Conservation (phyloP, 352 stramenopile genomes). For the Phytophthora melonis region DNA sequence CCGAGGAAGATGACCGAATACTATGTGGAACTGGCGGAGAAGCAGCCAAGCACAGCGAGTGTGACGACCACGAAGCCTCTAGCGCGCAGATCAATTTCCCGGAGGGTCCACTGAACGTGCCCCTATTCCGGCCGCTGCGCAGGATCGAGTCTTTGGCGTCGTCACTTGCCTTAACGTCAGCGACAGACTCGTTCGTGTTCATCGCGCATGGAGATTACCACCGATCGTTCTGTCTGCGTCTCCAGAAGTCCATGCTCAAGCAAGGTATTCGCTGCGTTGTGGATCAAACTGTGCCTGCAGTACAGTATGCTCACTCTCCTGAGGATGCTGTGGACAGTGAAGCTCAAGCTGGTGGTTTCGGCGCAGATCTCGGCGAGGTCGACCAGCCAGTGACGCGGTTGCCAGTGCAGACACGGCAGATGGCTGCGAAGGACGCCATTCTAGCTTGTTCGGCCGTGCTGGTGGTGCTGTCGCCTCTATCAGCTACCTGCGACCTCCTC, state of each 20-base stretch:
- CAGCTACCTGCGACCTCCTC: slow-evolving; percentile 73
- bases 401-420: slow-evolving; percentile 66
- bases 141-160: slow-evolving; percentile 34
- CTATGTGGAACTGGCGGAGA: slow-evolving; percentile 13
- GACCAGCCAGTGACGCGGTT: slow-evolving; percentile 27
- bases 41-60: slow-evolving; percentile 21
- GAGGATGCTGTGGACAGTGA: slow-evolving; percentile 26
- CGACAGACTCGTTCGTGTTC: slow-evolving; percentile 66
- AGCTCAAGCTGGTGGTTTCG: slow-evolving; percentile 23
- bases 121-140: slow-evolving; percentile 29
- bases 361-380: slow-evolving; percentile 10
- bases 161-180: slow-evolving; percentile 30
- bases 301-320: slow-evolving; percentile 50
- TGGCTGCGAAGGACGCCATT: slow-evolving; percentile 82
- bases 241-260: slow-evolving; percentile 69
- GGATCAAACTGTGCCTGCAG: slow-evolving; percentile 57
- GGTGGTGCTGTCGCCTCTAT: slow-evolving; percentile 75
- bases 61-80: slow-evolving; percentile 23
- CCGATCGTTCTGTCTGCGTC: slow-evolving; percentile 61
- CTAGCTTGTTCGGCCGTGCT: slow-evolving; percentile 72
- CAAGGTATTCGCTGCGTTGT: slow-evolving; percentile 68
- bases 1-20: slow-evolving; percentile 31
- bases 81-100: slow-evolving; percentile 32
- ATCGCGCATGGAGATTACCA: slow-evolving; percentile 84
- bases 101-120: slow-evolving; percentile 30